phyloP scores from a whole-genome alignment of 1,139 yeast species.

The Kodamaea suecica region DNA sequence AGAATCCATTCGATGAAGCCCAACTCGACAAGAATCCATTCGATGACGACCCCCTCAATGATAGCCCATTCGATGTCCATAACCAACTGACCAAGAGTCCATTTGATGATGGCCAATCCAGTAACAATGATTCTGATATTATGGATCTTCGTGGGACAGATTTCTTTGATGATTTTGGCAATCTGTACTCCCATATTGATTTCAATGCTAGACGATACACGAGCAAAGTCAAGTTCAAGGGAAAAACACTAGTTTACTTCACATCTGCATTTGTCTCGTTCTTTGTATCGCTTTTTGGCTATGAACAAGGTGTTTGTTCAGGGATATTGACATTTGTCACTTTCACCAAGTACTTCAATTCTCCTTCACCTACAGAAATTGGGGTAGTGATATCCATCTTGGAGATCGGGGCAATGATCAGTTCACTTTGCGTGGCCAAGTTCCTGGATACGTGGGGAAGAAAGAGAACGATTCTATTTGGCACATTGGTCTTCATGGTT shows the following conservation, averaged over 20 bases:
- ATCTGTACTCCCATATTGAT: conserved; percentile 36
- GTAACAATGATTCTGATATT: too few relatives aligned
- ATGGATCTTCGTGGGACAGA: too few relatives aligned
- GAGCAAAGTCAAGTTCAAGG: conserved; percentile 33
- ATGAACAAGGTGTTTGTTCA: conserved; percentile 90
- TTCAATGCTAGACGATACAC: conserved; percentile 39
- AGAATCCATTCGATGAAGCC: too few relatives aligned
- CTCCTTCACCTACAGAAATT: conserved; percentile 46
- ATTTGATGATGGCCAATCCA: too few relatives aligned
- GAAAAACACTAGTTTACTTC: conserved; percentile 55
- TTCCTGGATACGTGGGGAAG: conserved; percentile 48
- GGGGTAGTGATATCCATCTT: conserved; percentile 51
- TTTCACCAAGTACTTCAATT: conserved; percentile 44
- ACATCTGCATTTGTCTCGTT: conserved; percentile 79
- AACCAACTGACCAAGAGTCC: too few relatives aligned
- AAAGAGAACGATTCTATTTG: conserved; percentile 46
- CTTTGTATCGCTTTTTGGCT: conserved; percentile 84
- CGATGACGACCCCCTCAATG: too few relatives aligned
- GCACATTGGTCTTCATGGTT: conserved; percentile 47
- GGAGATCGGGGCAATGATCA: conserved; percentile 52
- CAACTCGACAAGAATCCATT: too few relatives aligned
- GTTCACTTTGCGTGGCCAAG: conserved; percentile 46
- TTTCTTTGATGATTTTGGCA: conserved; percentile 39
- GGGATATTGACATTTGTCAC: conserved; percentile 58
- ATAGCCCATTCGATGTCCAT: too few relatives aligned